Conservation (phyloP, 495 filamentous ascomycete genomes). For the Symbiotaphrina buchneri region DNA sequence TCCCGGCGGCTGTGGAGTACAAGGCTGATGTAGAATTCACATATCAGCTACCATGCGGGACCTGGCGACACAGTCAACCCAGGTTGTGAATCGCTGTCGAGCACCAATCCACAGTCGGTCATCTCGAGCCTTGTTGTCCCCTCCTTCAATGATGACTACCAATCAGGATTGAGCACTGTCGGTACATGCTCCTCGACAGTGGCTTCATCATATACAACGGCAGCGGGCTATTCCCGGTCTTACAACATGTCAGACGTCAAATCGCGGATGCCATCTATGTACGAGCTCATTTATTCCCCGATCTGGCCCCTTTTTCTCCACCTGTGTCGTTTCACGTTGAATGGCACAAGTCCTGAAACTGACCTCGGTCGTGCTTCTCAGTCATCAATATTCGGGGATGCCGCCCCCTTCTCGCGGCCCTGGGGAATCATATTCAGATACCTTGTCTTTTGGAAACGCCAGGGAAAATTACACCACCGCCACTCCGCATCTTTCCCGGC, state of each 20-base stretch:
- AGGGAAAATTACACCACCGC: slow-evolving; percentile 4
- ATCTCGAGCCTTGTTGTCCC: not conserved
- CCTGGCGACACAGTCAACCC: not conserved
- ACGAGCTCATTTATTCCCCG: not conserved
- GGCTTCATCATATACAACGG: slow-evolving; percentile 2
- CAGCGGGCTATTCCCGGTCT: slow-evolving; percentile 2
- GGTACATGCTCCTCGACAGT: slow-evolving; percentile 2
- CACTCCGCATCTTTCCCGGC: slow-evolving; percentile 2
- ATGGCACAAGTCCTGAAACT: not conserved
- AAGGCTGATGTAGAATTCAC: slow-evolving; percentile 1
- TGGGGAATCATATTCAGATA: slow-evolving; percentile 1
- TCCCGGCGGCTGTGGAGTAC: slow-evolving; percentile 1
- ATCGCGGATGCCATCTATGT: slow-evolving; percentile 4
- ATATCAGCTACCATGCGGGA: slow-evolving; percentile 2
- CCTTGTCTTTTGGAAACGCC: slow-evolving; percentile 1
- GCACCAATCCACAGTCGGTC: slow-evolving; percentile 1
- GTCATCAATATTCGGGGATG: slow-evolving; percentile 4
- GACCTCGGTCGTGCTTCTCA: too few species aligned
- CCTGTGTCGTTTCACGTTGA: not conserved
- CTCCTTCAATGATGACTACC: slow-evolving; percentile 2
- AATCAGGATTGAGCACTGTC: not conserved
- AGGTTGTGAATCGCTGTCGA: not conserved
- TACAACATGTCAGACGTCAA: slow-evolving; percentile 5
- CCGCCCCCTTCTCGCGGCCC: slow-evolving; percentile 4
- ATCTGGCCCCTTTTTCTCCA: slow-evolving; percentile 2